These are phyloP conservation scores for Logfia minima DNA, from an alignment of 129 eudicot species.

Conservation along the genomic window DNA sequence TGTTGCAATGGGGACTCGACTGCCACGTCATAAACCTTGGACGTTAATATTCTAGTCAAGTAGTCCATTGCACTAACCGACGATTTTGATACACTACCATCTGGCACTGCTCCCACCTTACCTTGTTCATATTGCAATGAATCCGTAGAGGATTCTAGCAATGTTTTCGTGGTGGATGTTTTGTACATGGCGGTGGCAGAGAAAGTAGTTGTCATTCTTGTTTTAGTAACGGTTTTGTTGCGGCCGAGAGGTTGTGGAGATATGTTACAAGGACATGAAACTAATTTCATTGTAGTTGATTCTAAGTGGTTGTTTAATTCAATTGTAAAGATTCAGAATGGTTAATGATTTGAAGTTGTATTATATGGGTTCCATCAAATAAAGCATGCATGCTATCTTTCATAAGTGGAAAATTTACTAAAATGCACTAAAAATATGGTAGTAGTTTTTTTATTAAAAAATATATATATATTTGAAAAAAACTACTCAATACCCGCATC, in stretches of 20 bases:
- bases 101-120: constrained; percentile 34
- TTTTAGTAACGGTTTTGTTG: background rate
- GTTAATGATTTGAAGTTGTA: background rate
- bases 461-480: too few species aligned
- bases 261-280: background rate
- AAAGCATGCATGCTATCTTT: background rate
- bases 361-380: background rate
- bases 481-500: too few species aligned
- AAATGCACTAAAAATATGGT: too few species aligned
- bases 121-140: constrained; percentile 45
- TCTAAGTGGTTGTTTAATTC: background rate
- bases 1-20: constrained; percentile 62
- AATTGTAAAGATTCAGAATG: background rate
- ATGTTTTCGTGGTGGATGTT: background rate
- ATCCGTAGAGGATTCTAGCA: constrained; percentile 13
- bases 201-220: background rate
- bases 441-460: too few species aligned
- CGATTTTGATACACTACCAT: constrained; percentile 26
- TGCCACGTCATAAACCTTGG: constrained; percentile 55
- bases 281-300: background rate
- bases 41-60: constrained; percentile 42
- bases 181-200: background rate
- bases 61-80: constrained; percentile 43
- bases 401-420: too few species aligned
- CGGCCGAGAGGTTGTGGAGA: background rate